A percentile compares a stretch with the other conserved stretches of the same genome.
phyloP scores from a whole-genome alignment of 192 early-diverging fungal species.

The Powellomyces hirtus region DNA sequence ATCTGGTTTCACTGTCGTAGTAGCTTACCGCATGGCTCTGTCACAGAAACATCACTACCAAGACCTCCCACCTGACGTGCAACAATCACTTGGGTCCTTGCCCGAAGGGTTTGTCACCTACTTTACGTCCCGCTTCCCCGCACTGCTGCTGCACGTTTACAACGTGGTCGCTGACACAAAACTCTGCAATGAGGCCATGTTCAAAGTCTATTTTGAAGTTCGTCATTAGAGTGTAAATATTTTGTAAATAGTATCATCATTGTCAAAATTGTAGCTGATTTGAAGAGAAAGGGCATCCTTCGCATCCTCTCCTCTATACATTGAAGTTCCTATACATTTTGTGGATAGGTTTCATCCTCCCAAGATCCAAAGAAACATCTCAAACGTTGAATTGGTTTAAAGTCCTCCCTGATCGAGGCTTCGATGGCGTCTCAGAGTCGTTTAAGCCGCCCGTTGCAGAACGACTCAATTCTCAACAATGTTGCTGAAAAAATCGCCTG shows the following conservation, averaged over 20 bases:
- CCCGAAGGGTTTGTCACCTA: constrained; percentile 87
- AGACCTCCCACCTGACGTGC: constrained; percentile 76
- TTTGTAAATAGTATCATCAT: too few species aligned
- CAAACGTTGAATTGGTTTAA: too few species aligned
- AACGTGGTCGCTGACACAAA: constrained; percentile 61
- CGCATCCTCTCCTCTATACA: too few species aligned
- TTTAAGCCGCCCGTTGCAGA: too few species aligned
- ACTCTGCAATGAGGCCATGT: constrained; percentile 30
- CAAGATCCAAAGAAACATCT: too few species aligned
- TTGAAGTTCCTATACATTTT: too few species aligned
- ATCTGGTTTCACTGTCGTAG: background rate
- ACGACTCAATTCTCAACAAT: too few species aligned
- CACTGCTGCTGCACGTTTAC: constrained; percentile 84
- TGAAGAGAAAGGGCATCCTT: too few species aligned
- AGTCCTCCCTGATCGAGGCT: too few species aligned
- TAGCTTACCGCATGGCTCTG: constrained; percentile 10
- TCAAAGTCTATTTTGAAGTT: constrained; percentile 35
- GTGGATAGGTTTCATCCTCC: too few species aligned
- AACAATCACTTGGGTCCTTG: constrained; percentile 74
- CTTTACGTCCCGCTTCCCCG: constrained; percentile 88
- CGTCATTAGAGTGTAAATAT: background rate
- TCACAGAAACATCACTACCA: constrained; percentile 94
- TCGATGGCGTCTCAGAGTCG: too few species aligned
- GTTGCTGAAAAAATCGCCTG: background rate
- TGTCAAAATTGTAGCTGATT: too few species aligned